Evolutionary conservation across 2,329 filamentous ascomycete genomes (phyloP), one percentile per base, ranked within the genome.

Genomic region (Amylocarpus encephaloides): DNA sequence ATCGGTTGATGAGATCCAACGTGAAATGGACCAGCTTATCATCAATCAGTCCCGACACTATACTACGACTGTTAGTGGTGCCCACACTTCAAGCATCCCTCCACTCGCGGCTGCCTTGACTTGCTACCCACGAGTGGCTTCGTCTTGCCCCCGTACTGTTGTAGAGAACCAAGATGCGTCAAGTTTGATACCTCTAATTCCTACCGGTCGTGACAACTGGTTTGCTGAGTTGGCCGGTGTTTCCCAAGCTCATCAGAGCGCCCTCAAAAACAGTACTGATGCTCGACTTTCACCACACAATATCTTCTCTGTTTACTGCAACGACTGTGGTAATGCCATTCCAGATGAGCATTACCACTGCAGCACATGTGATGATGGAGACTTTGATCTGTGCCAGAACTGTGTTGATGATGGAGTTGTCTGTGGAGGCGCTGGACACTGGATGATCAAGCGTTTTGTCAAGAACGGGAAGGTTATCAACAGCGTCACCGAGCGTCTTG

Each of bases 341-440:
- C 79, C 85, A 26, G 83, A 89, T 60, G 79, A 82, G 46, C 92
- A 98, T 70, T 98, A 88, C 69, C 93, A 98, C 71, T 98, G 94
- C 75, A 87, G 87, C 58, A 88, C 86, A 51, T 98, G 93, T 66
- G 89, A 97, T 57, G 81, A 86, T 50, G 93, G 92, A 36, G 93
- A 98, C 68, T 98, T 91, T 63, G 93, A 98, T 65, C 79, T 98
- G 29, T 46, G 94, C 75, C 78, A 83, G 57, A 69, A 74, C 5
- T 98, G 93, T 63, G 81, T 96, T 43, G 78, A 83, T 44, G 72
- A 76, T 38, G 91, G 91, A 56, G 76, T 86, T 51, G 79, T 86
- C 36, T 98, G 94, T 73, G 79, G 83, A 55, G 83, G 83, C 50
- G 78, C 84, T 29, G 79, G 82, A 56, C 93, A 98, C 71, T 96